phyloP scores from a whole-genome alignment of 2,329 filamentous ascomycete genomes.

The Neonectria faginata region DNA sequence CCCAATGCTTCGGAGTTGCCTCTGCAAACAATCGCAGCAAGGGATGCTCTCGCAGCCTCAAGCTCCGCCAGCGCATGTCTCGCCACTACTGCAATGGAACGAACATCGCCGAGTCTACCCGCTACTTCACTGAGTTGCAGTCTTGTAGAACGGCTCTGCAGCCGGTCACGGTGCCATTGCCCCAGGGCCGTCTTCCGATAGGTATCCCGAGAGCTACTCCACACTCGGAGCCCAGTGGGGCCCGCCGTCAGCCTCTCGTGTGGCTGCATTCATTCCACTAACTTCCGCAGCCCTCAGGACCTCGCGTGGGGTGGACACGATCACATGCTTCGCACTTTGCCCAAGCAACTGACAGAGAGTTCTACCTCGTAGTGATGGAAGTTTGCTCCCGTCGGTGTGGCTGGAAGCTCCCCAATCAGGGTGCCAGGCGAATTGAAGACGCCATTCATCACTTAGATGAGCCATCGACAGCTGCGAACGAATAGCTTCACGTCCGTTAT shows the following conservation, averaged over 20 bases:
- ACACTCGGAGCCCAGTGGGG: constrained; percentile 38
- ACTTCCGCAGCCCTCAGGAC: constrained; percentile 18
- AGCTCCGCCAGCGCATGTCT: background rate
- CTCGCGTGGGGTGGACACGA: constrained; percentile 21
- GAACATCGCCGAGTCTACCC: constrained; percentile 38
- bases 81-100: background rate
- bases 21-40: background rate
- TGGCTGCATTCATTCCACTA: constrained; percentile 31
- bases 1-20: constrained; percentile 2
- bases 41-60: too few relatives aligned
- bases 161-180: constrained; percentile 39
- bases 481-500: constrained; percentile 11
- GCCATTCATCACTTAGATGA: constrained; percentile 13
- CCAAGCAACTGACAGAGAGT: constrained; percentile 1
- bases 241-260: constrained; percentile 16
- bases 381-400: background rate
- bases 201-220: constrained; percentile 38
- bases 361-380: background rate
- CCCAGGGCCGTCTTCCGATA: constrained; percentile 44
- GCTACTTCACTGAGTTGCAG: constrained; percentile 29
- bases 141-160: constrained; percentile 34
- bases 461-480: constrained; percentile 1
- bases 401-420: constrained; percentile 17
- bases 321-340: constrained; percentile 26
- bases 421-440: background rate